These are phyloP conservation scores for Beta lomatogona DNA, from an alignment of 179 eudicot species.

Conservation along the genomic window DNA sequence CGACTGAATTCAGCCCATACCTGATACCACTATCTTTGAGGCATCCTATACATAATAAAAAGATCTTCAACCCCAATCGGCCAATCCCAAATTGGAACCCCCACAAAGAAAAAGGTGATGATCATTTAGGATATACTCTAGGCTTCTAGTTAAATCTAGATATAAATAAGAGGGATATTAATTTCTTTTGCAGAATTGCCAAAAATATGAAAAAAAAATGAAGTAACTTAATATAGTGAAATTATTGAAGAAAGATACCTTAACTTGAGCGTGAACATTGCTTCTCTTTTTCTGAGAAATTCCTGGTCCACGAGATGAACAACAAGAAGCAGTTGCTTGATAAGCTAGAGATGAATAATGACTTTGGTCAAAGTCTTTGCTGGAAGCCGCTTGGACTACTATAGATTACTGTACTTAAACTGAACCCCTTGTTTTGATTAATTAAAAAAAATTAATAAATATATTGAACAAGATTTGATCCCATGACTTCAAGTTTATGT, in stretches of 20 bases:
- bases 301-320: not conserved
- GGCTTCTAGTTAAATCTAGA: no score
- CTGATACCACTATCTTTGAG: no score
- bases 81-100: no score
- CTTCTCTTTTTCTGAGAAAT: not conserved
- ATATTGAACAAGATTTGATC: no score
- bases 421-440: no score
- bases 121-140: not conserved
- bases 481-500: no score
- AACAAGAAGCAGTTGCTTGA: not conserved
- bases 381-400: not conserved
- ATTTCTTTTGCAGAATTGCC: not conserved
- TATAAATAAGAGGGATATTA: not conserved
- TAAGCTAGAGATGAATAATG: not conserved
- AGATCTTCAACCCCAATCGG: no score
- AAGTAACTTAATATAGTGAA: not conserved
- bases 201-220: not conserved
- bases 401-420: not conserved
- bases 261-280: slow-evolving; percentile 27
- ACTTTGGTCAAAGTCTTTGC: not conserved
- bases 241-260: slow-evolving; percentile 13
- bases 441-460: no score
- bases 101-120: no score
- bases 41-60: no score
- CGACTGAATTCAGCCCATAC: no score